Base-by-base conservation (phyloP, 2,329 filamentous ascomycete species). In the Diplodia intermedia region DNA sequence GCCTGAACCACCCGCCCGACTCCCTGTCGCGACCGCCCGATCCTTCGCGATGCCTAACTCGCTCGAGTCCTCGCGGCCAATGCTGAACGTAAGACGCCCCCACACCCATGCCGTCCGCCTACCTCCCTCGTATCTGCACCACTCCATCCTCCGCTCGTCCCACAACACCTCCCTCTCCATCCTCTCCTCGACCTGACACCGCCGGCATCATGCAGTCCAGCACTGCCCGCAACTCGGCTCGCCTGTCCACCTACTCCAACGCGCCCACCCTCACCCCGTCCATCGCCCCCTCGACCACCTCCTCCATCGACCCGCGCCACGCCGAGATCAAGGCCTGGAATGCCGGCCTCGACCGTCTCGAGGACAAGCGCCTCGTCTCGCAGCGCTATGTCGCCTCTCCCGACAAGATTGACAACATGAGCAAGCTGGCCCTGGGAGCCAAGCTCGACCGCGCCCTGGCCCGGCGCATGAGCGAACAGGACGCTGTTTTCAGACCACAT, bases 381-480 rank as follows among this genome's bases (percentile, higher is more conserved):
- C 94, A 97, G 83, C 90, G 94, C 73, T 94, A 94, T 76, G 85
- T 88, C 68, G 88, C 94, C 71, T 91, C 85, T 77, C 88, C 90
- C 71, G 89, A 94, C 80, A 96, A 97, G 85, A 88, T 86, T 23
- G 91, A 92, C 75, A 90, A 91, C 77, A 84, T 97, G 80, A 90
- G 89, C 83, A 96, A 96, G 82, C 86, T 97, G 69, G 93, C 93
- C 47, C 86, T 97, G 65, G 91, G 93, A 57, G 93, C 93, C 69
- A 97, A 97, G 82, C 87, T 97, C 50, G 93, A 97, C 78, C 89
- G 94, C 69, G 93, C 94, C 26, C 87, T 97, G 67, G 90, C 90
- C 72, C 86, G 93, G 72, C 88, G 94, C 75, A 95, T 97, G 93
- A 90, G 88, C 33, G 83, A 91, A 72, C 94, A 97, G 80, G 94